These are phyloP conservation scores for Sphagnurus paluster DNA, from an alignment of 1,284 basidiomycete genomes.

Conservation along the genomic window DNA sequence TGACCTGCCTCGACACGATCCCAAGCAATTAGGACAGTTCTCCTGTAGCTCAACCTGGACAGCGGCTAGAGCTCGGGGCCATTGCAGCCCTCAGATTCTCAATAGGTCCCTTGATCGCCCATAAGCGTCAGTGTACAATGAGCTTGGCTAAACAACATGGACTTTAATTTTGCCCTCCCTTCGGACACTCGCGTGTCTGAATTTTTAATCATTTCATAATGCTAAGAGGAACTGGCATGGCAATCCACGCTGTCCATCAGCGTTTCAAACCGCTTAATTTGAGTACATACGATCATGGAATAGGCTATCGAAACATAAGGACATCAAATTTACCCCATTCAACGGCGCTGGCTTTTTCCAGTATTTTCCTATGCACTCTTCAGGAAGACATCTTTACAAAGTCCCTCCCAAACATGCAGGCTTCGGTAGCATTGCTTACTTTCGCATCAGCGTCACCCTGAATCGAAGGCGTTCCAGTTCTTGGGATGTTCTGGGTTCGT, in stretches of 20 bases:
- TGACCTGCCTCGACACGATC: neutral
- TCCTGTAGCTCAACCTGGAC: neutral
- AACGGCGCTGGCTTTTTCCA: conserved; percentile 1
- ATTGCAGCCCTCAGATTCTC: neutral
- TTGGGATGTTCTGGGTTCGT: conserved; percentile 14
- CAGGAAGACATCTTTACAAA: conserved; percentile 12
- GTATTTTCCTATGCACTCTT: conserved; percentile 2
- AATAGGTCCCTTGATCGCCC: neutral
- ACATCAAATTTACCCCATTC: conserved; percentile 6
- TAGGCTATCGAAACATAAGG: conserved; percentile 5
- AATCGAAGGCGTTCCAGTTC: conserved; percentile 16
- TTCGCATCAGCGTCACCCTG: conserved; percentile 12
- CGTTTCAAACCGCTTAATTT: neutral
- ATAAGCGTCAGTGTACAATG: too few relatives aligned
- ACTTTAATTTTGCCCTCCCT: neutral
- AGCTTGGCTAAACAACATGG: too few relatives aligned
- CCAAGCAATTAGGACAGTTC: neutral
- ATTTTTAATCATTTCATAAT: neutral
- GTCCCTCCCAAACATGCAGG: conserved; percentile 1
- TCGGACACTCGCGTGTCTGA: neutral
- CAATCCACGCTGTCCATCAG: conserved; percentile 9
- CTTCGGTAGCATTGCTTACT: conserved; percentile 10
- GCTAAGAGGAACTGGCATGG: conserved; percentile 2
- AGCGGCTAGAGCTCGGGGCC: neutral
- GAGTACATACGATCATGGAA: conserved; percentile 2